Percentiles rank a stretch among this genome's conserved stretches.
Evolutionary conservation across 2,329 filamentous ascomycete genomes (phyloP).

Genomic region (Scytalidium lignicola): DNA sequence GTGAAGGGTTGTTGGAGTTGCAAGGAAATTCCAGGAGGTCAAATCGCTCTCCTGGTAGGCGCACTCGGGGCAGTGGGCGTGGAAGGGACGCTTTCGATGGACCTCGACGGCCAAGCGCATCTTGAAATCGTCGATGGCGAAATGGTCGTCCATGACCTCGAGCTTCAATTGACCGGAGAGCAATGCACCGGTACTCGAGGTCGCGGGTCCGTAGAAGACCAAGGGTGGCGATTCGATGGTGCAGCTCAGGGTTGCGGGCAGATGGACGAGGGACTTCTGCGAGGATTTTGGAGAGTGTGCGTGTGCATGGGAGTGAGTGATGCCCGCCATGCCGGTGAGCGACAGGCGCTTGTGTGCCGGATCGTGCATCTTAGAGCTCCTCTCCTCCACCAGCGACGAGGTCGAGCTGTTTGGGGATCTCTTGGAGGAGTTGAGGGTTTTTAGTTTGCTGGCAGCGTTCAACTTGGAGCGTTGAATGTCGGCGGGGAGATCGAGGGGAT

Average conservation of each 20-base stretch:
- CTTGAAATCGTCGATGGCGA: slow-evolving; percentile 67
- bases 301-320: slow-evolving; percentile 3
- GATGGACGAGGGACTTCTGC: slow-evolving; percentile 15
- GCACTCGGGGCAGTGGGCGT: slow-evolving; percentile 74
- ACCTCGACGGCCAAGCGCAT: slow-evolving; percentile 67
- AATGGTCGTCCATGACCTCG: slow-evolving; percentile 58
- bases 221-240: slow-evolving; percentile 81
- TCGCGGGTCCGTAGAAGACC: slow-evolving; percentile 72
- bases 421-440: slow-evolving; percentile 5
- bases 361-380: slow-evolving; percentile 19
- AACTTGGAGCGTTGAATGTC: slow-evolving; percentile 16
- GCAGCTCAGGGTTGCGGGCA: slow-evolving; percentile 28
- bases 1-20: slow-evolving; percentile 44
- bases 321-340: slow-evolving; percentile 9
- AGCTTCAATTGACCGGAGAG: slow-evolving; percentile 80
- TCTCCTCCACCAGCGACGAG: slow-evolving; percentile 13
- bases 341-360: slow-evolving; percentile 22
- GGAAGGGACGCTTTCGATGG: slow-evolving; percentile 77
- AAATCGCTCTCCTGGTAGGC: slow-evolving; percentile 66
- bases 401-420: slow-evolving; percentile 11
- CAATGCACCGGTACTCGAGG: slow-evolving; percentile 75
- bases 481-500: slow-evolving; percentile 10
- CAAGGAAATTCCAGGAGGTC: slow-evolving; percentile 73
- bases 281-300: slow-evolving; percentile 16
- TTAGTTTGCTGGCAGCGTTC: slow-evolving; percentile 10